Base-by-base conservation (phyloP, 108 stramenopile species). In the Cyclotella atomus region DNA sequence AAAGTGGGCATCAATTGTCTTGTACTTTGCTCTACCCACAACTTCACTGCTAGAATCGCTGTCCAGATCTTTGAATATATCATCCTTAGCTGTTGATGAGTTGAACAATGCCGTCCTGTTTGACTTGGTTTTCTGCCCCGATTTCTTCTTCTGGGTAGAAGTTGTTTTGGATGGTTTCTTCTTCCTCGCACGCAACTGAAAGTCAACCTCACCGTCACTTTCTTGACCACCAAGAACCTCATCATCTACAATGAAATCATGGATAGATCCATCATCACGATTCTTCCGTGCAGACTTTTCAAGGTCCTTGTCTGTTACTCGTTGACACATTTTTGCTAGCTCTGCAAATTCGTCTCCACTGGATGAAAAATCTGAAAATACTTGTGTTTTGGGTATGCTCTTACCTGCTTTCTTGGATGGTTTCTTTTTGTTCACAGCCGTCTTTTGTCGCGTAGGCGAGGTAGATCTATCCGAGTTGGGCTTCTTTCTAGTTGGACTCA, bases 221-320 rank as follows among this genome's bases (percentile, higher is more conserved):
- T 28, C 29, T 19, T 19, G 5, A 19, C 33, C 30, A 1, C 16
- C 33, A 32, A n/a, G n/a, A n/a, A n/a, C n/a, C n/a, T n/a, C 33
- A 9, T 59, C 57, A 59, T 59, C 57, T 30, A 59, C 57, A 30
- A 59, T 59, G 33, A 59, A 59, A 59, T 59, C 57, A 33, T 35
- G 15, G 15, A 59, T 33, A 17, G 30, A 28, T n/a, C 15, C 2
- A 34, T 19, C 57, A 15, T 59, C 30, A 0, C 17, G 30, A 2
- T 59, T 23, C 2, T 59, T 23, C 1, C 33, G 33, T 6, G 29
- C 3, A 32, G 17, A 33, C 33, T 32, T 4, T 6, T 3, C 16
- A n/a, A 14, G 57, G 10, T 32, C 33, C 30, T 33, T 59, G 28
- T 34, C 8, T 9, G 15, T 33, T 5, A 59, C 30, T 14, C 33